Percentiles rank a stretch among this genome's conserved stretches.
These are phyloP conservation scores for Excoecaria cochinchinensis DNA, from an alignment of 345 rosid species.

Conservation along the genomic window DNA sequence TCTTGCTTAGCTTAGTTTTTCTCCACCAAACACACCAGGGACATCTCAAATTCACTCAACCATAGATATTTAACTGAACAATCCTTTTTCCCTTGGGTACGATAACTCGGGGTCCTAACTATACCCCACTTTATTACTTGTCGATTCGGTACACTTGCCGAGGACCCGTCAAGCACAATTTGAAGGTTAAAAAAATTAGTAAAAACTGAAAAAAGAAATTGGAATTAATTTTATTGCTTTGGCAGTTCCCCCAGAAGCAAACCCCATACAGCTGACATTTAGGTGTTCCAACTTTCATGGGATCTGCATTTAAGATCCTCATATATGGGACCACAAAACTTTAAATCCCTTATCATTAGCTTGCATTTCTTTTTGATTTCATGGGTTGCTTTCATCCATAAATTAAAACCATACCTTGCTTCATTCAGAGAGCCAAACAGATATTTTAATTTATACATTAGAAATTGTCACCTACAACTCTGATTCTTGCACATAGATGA, in stretches of 20 bases:
- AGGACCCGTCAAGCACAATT: not conserved
- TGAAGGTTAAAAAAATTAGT: not conserved
- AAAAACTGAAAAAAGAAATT: not conserved
- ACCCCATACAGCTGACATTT: not conserved
- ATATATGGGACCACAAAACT: not conserved
- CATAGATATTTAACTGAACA: too few species aligned
- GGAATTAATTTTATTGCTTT: not conserved
- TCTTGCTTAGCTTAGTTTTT: too few species aligned
- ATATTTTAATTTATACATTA: not conserved
- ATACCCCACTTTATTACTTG: too few species aligned
- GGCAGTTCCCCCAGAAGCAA: not conserved
- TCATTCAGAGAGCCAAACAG: not conserved
- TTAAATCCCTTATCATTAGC: not conserved
- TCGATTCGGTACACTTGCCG: too few species aligned
- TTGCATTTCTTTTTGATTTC: not conserved
- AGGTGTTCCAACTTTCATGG: not conserved
- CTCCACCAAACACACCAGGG: too few species aligned
- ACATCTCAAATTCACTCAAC: too few species aligned
- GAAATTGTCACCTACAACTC: not conserved
- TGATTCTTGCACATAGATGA: not conserved
- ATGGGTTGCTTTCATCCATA: not conserved
- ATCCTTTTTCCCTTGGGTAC: too few species aligned
- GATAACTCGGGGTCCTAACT: too few species aligned
- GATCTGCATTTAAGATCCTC: not conserved
- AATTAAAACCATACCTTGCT: not conserved